phyloP scores from a whole-genome alignment of 352 stramenopile genomes.

The Globisporangium carolinianum region DNA sequence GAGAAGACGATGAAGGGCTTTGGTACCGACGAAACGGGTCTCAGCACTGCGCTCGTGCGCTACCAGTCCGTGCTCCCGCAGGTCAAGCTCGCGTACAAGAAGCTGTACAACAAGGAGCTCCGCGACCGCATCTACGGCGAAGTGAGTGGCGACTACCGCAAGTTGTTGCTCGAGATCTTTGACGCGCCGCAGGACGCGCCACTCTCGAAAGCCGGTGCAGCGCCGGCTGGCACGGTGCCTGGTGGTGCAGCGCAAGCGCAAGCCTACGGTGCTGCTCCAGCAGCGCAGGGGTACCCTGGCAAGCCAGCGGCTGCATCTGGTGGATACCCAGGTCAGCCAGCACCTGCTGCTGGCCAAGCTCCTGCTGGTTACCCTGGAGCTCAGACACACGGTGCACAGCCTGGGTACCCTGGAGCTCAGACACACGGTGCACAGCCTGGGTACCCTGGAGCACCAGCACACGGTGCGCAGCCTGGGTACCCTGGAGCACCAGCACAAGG shows the following conservation, averaged over 20 bases:
- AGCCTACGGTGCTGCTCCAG: constrained; percentile 8
- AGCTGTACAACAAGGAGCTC: constrained; percentile 47
- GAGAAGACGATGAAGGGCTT: constrained; percentile 72
- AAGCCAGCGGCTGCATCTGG: constrained; percentile 13
- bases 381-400: constrained; percentile 2
- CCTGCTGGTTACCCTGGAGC: constrained; percentile 10
- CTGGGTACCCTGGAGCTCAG: constrained; percentile 17
- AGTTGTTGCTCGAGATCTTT: constrained; percentile 54
- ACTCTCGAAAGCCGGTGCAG: constrained; percentile 2
- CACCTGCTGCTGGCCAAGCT: too few relatives aligned
- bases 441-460: constrained; percentile 11
- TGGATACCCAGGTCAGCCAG: constrained; percentile 12
- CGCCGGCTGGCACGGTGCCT: constrained; percentile 1
- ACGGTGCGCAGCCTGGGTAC: constrained; percentile 12
- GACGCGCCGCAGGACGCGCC: constrained; percentile 52
- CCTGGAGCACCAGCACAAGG: constrained; percentile 5
- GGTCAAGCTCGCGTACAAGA: constrained; percentile 52
- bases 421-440: constrained; percentile 11
- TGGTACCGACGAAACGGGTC: constrained; percentile 47
- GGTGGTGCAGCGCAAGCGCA: constrained; percentile 8
- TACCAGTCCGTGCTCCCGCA: constrained; percentile 50
- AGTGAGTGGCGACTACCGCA: constrained; percentile 57
- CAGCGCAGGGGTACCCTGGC: constrained; percentile 18
- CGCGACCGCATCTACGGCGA: constrained; percentile 52
- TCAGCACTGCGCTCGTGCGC: constrained; percentile 52